phyloP scores from a whole-genome alignment of 2,329 filamentous ascomycete genomes.

The Stachybotrys chlorohalonatus region DNA sequence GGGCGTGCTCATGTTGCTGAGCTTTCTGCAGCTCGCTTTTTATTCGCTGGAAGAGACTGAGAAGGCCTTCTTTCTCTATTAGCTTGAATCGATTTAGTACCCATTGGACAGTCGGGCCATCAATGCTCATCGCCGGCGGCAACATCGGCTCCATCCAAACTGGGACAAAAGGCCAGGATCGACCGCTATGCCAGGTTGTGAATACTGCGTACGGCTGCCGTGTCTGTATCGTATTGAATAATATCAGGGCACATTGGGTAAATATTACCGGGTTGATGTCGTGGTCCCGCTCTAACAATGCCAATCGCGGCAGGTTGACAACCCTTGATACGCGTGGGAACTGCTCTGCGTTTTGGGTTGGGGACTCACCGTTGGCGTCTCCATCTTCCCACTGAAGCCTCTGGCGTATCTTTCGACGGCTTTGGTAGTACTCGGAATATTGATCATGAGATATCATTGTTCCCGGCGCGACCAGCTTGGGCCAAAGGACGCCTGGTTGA shows the following conservation, averaged over 20 bases:
- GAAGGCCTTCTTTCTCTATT: conserved; percentile 12
- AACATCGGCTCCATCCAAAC: conserved; percentile 22
- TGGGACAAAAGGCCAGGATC: conserved; percentile 28
- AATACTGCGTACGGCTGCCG: conserved; percentile 20
- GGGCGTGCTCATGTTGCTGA: conserved; percentile 19
- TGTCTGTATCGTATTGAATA: conserved; percentile 25
- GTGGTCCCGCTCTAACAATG: conserved; percentile 9
- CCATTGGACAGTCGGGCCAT: conserved; percentile 26
- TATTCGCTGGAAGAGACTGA: conserved; percentile 17
- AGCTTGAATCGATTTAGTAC: conserved; percentile 23
- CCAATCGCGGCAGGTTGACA: conserved; percentile 15
- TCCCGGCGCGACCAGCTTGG: conserved; percentile 19
- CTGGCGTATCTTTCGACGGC: conserved; percentile 12
- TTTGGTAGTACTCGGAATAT: conserved; percentile 6
- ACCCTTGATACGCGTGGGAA: conserved; percentile 21
- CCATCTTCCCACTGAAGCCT: conserved; percentile 19
- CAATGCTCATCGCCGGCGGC: conserved; percentile 25
- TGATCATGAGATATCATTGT: conserved; percentile 23
- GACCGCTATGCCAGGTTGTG: conserved; percentile 22
- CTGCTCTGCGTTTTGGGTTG: background rate
- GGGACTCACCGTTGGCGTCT: conserved; percentile 9
- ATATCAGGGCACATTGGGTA: conserved; percentile 18
- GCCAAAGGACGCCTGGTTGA: conserved; percentile 20
- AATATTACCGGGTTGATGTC: conserved; percentile 17
- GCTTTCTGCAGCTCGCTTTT: conserved; percentile 13